These are phyloP conservation scores for Groenewaldozyma auringiensis DNA, from an alignment of 1,139 yeast genomes.

Conservation along the genomic window DNA sequence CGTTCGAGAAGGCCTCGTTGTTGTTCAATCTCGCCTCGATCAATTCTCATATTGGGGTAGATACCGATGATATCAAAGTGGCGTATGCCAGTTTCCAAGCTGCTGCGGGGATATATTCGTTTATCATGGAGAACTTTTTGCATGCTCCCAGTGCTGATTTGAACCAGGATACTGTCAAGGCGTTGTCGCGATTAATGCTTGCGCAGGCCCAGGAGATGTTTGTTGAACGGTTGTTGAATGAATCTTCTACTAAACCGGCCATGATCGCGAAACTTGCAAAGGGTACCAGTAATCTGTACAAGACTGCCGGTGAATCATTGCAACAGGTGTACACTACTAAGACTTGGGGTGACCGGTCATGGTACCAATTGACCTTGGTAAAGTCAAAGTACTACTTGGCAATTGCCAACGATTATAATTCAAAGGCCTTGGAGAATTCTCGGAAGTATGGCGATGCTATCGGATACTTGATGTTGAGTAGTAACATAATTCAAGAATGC, in stretches of 20 bases:
- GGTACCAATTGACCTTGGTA: slow-evolving; percentile 38
- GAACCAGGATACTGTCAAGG: slow-evolving; percentile 58
- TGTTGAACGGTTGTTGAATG: slow-evolving; percentile 51
- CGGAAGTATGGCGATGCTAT: slow-evolving; percentile 71
- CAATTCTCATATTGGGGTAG: slow-evolving; percentile 43
- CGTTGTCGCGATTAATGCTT: slow-evolving; percentile 56
- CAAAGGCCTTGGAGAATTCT: slow-evolving; percentile 41
- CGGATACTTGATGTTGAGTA: slow-evolving; percentile 54
- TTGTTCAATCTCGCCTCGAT: slow-evolving; percentile 66
- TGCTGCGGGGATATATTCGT: slow-evolving; percentile 72
- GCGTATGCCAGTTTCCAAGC: slow-evolving; percentile 60
- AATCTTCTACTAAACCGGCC: slow-evolving; percentile 40
- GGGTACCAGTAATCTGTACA: slow-evolving; percentile 52
- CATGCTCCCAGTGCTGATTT: slow-evolving; percentile 87
- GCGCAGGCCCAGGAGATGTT: slow-evolving; percentile 91
- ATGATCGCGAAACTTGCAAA: slow-evolving; percentile 66
- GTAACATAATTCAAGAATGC: slow-evolving; percentile 18
- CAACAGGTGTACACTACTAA: slow-evolving; percentile 40
- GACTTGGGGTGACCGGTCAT: slow-evolving; percentile 47
- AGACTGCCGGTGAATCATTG: slow-evolving; percentile 42
- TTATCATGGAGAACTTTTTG: slow-evolving; percentile 69
- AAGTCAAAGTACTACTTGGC: slow-evolving; percentile 42
- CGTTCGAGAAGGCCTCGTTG: slow-evolving; percentile 84
- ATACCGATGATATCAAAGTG: slow-evolving; percentile 46
- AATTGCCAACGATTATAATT: slow-evolving; percentile 47